Percentiles rank a stretch among this genome's conserved stretches.
phyloP scores from a whole-genome alignment of 2,329 filamentous ascomycete genomes.

The Fusarium miscanthi region DNA sequence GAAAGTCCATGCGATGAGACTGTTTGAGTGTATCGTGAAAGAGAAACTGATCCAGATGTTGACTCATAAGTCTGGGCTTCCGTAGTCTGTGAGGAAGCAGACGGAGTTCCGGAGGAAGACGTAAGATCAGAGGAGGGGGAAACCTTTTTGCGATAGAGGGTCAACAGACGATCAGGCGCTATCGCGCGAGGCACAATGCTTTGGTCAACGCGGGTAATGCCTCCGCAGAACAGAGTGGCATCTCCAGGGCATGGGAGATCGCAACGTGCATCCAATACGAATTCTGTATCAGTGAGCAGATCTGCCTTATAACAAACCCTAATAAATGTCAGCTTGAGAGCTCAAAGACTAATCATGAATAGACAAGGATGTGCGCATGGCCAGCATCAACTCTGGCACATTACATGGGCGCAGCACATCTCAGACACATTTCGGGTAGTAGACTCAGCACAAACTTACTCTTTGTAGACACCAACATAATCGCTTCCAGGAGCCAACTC shows the following conservation, averaged over 20 bases:
- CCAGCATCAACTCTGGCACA: no score
- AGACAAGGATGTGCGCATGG: no score
- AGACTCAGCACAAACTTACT: background rate
- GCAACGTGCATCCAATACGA: background rate
- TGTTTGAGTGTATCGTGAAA: background rate
- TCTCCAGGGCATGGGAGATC: background rate
- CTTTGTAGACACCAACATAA: background rate
- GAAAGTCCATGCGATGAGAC: background rate
- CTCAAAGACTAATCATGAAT: no score
- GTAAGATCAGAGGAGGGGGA: background rate
- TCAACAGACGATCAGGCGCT: background rate
- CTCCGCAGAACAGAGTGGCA: background rate
- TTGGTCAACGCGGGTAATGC: background rate
- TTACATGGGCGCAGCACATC: no score
- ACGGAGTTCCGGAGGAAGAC: background rate
- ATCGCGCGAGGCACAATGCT: background rate
- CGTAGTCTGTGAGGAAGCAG: background rate
- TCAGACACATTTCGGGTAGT: no score
- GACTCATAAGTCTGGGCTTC: no score
- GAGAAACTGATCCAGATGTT: background rate
- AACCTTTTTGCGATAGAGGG: background rate
- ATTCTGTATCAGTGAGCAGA: background rate
- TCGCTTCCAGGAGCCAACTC: background rate
- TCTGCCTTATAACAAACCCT: background rate
- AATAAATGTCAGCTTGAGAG: fast-evolving